Evolutionary conservation across 2,329 filamentous ascomycete genomes (phyloP), one percentile per base, ranked within the genome.

Genomic region (Hirsutella rhossiliensis): DNA sequence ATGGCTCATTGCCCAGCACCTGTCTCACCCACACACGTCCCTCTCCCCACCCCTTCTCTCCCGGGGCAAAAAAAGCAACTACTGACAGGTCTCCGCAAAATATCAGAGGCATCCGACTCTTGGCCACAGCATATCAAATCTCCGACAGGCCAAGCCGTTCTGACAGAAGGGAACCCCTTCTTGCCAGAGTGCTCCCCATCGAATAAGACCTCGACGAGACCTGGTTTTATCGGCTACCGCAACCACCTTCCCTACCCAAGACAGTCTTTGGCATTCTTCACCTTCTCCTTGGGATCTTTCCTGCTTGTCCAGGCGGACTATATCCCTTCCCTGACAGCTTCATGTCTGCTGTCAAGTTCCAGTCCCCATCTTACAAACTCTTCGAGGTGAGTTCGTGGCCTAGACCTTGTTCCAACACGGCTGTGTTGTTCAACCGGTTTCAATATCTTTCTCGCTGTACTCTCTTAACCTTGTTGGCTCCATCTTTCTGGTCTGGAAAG

Each of bases 291-390:
- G 57, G 61, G 64, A 59, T 57, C 62, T 59, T 57, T 55, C 53
- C 23, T 38, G 11, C 23, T 30, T 23, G 32, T 52, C 56, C 50
- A 49, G 51, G 53, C 49, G 45, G 32, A 48, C 54, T 50, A 49
- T 52, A 48, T 57, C 54, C 55, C 56, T 52, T 58, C 54, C 49
- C 55, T 56, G 55, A 63, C 63, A 65, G 66, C 64, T 73, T 75
- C 61, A 78, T 78, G 75, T 78, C 74, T 71, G 59, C 68, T 60
- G 62, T 64, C 59, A 76, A 75, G 66, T 73, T 74, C 59, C 69
- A 71, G 55, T 71, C 69, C 57, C 64, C 69, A 56, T 60, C 69
- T 52, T 76, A 76, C 62, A 76, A 75, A 65, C 66, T 74, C 61
- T 76, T 72, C 59, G 72, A 78, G 67, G 73, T 78, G 60, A 74